A percentile compares a stretch with the other conserved stretches of the same genome.
phyloP scores from a whole-genome alignment of 1,284 basidiomycete genomes.

The Moesziomyces sp. region DNA sequence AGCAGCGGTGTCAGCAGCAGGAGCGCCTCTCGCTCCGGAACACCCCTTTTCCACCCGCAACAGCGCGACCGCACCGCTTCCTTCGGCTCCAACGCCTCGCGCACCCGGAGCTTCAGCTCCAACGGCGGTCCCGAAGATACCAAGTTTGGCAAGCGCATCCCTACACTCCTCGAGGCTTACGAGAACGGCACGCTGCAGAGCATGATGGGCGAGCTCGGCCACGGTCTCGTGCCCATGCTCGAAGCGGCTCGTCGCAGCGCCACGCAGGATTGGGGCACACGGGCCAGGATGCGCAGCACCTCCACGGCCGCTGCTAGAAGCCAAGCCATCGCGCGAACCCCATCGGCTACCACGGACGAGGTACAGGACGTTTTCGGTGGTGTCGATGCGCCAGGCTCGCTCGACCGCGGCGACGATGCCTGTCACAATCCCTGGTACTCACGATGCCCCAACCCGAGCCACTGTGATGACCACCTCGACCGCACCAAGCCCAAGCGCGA shows the following conservation, averaged over 20 bases:
- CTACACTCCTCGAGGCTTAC: constrained; percentile 55
- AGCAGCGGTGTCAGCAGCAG: constrained; percentile 22
- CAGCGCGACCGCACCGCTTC: constrained; percentile 15
- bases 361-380: constrained; percentile 37
- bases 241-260: constrained; percentile 62
- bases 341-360: constrained; percentile 12
- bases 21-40: constrained; percentile 21
- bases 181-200: constrained; percentile 58
- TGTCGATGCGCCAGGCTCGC: constrained; percentile 38
- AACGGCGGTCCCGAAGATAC: constrained; percentile 40
- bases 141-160: constrained; percentile 39
- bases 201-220: constrained; percentile 44
- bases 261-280: constrained; percentile 54
- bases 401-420: constrained; percentile 58
- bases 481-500: constrained; percentile 9
- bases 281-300: constrained; percentile 29
- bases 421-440: constrained; percentile 56
- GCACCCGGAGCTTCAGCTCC: constrained; percentile 37
- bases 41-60: constrained; percentile 30
- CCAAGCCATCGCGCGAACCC: constrained; percentile 8
- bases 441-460: constrained; percentile 56
- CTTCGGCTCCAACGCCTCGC: constrained; percentile 37
- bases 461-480: constrained; percentile 20
- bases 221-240: constrained; percentile 40
- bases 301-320: constrained; percentile 8